Base-by-base conservation (phyloP, 176 grass and related monocot genomes). In the Avena eriantha region DNA sequence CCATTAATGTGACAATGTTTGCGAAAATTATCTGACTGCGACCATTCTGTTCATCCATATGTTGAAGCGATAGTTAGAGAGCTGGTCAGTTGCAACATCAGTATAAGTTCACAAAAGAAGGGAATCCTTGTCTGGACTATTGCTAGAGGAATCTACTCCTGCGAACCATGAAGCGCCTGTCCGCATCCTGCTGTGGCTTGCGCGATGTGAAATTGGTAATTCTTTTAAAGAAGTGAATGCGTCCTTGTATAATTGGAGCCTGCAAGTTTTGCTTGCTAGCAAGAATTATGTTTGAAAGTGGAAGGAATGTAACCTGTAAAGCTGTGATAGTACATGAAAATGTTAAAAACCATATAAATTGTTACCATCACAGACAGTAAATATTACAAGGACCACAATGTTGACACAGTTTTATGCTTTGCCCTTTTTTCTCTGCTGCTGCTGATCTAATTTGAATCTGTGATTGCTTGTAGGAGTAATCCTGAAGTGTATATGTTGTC, bases 261-360 rank as follows among this genome's bases (percentile, higher is more conserved):
- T 65, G 35, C 75, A 75, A 84, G 48, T 84, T 83, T 65, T 45
- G 80, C 56, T 76, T 84, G 34, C 64, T 39, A 79, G 84, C 24
- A 45, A 66, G 84, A 72, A 80, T 68, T 14, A 7, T 69, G 70
- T 77, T 54, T 22, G 29, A 15, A 34, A 39, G 56, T 73, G 80
- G 33, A 80, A 83, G 31, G 72, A 80, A 79, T 81, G 70, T 91
- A 85, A 91, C 82, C 16, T 91, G 89, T 84, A 81, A 84, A 91
- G 60, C 63, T 34, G 60, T 63, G 43, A 82, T 23, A n/a, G n/a
- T n/a, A 77, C 71, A 47, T 79, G 75, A 75, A 69, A 60, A 69
- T 61, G 79, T 61, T 78, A 79, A 72, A 58, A 73, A 73, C 31
- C 18, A 43, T 90, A 86, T 54, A 5, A 61, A 77, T 59, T 47